These are phyloP conservation scores for Geotrichum restrictum DNA, from an alignment of 1,139 yeast species.

Conservation along the genomic window DNA sequence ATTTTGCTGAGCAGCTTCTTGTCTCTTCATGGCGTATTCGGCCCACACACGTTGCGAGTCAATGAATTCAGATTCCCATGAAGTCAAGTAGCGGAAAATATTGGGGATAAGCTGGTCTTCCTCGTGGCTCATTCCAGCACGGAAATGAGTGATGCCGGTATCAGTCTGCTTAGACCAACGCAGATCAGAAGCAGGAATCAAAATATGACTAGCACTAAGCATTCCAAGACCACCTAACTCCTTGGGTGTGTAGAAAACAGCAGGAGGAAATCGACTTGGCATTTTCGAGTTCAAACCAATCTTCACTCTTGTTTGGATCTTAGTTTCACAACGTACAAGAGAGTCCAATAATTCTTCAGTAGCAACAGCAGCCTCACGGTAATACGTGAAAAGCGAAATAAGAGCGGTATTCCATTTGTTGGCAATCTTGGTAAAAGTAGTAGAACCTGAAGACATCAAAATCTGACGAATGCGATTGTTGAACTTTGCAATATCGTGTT, in stretches of 20 bases:
- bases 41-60: slow-evolving; percentile 98
- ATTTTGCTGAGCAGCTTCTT: slow-evolving; percentile 81
- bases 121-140: slow-evolving; percentile 89
- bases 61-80: slow-evolving; percentile 94
- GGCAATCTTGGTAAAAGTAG: slow-evolving; percentile 91
- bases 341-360: slow-evolving; percentile 76
- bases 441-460: slow-evolving; percentile 91
- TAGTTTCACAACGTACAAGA: slow-evolving; percentile 86
- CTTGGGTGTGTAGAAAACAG: slow-evolving; percentile 95
- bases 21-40: slow-evolving; percentile 85
- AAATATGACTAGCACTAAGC: slow-evolving; percentile 93
- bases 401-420: slow-evolving; percentile 95
- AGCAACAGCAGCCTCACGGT: slow-evolving; percentile 85
- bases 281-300: slow-evolving; percentile 94
- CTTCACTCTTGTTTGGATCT: slow-evolving; percentile 89
- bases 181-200: slow-evolving; percentile 89
- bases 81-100: slow-evolving; percentile 81
- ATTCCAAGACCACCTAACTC: slow-evolving; percentile 97
- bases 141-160: slow-evolving; percentile 89
- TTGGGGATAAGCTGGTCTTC: slow-evolving; percentile 81
- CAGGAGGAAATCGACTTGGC: slow-evolving; percentile 99
- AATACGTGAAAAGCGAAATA: slow-evolving; percentile 80
- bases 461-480: slow-evolving; percentile 83
- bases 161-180: slow-evolving; percentile 92
- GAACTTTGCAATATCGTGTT: slow-evolving; percentile 73